phyloP scores from a whole-genome alignment of 2,329 filamentous ascomycete species.

The Byssochlamys sp. region DNA sequence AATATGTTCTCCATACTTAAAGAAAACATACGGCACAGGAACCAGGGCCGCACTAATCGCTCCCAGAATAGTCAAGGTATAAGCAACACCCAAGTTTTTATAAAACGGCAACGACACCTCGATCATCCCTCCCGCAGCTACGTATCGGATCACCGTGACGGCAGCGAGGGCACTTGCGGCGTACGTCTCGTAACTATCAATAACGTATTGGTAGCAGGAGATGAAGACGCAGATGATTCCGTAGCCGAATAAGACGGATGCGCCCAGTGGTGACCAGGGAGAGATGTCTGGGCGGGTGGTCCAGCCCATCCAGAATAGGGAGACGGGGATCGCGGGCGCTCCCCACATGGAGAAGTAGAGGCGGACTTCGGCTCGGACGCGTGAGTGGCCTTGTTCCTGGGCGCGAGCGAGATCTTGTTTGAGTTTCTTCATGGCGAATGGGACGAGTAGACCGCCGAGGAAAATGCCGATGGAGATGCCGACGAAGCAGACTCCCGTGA shows the following conservation, averaged over 20 bases:
- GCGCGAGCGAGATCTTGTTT: conserved; percentile 35
- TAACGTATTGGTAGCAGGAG: conserved; percentile 46
- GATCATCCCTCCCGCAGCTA: conserved; percentile 27
- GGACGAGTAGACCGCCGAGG: conserved; percentile 30
- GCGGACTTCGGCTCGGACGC: conserved; percentile 44
- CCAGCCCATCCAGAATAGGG: conserved; percentile 53
- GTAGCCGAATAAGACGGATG: conserved; percentile 44
- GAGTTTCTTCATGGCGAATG: conserved; percentile 37
- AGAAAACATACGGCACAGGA: conserved; percentile 39
- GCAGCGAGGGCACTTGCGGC: conserved; percentile 39
- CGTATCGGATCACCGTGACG: conserved; percentile 32
- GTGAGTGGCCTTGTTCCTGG: conserved; percentile 26
- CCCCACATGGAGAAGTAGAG: conserved; percentile 46
- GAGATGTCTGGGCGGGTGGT: conserved; percentile 37
- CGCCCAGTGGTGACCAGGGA: conserved; percentile 41
- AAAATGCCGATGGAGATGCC: conserved; percentile 38
- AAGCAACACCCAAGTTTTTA: conserved; percentile 28
- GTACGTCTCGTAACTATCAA: conserved; percentile 46
- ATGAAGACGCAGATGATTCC: conserved; percentile 43
- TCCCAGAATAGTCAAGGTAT: conserved; percentile 33
- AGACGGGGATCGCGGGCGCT: conserved; percentile 41
- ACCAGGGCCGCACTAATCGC: conserved; percentile 26
- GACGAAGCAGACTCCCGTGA: conserved; percentile 41
- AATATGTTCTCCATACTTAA: too few relatives aligned
- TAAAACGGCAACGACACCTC: conserved; percentile 28